Base-by-base conservation (phyloP, 352 stramenopile genomes). In the Globisporangium spiculum region DNA sequence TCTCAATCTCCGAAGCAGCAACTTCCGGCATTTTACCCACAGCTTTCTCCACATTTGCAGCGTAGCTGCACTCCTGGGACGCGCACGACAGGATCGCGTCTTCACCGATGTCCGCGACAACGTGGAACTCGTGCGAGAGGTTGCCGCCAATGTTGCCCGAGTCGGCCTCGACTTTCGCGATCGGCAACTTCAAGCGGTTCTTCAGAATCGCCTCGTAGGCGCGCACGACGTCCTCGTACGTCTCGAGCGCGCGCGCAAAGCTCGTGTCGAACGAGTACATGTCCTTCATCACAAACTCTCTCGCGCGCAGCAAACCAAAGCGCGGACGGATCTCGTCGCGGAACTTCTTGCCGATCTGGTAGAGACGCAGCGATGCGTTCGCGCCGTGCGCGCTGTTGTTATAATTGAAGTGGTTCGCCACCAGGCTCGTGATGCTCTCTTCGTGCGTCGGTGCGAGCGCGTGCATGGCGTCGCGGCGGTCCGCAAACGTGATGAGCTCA, bases 261-360 rank as follows among this genome's bases (percentile, higher is more conserved):
- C 73, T 86, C 55, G 74, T 73, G 63, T 97, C 89, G 62, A 97
- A 97, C 34, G 87, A 92, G 73, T 97, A 97, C 77, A 96, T 90
- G 77, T 97, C 90, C 76, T 97, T 97, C 90, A 97, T 97, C 60
- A 97, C 58, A 58, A 97, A 97, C 73, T 97, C 90, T 27, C 89
- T 75, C 12, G 84, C 88, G 22, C 90, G 77, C 62, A 97, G 71
- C 7, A 97, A 76, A 0, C 90, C 90, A 63, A 96, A 96, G 58
- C 90, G 74, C 30, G 90, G 89, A 0, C 90, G 90, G 56, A 95
- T 91, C 69, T 97, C 90, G 69, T 97, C 90, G 44, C 90, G 85
- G 68, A 94, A 97, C 72, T 97, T 97, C 64, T 76, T 84, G 57
- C 85, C 84, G 54, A 97, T 83, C 78, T 97, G 90, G 69, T 97